Conservation (phyloP, 1,139 yeast species). For the Suhomyces bolitotheri region DNA sequence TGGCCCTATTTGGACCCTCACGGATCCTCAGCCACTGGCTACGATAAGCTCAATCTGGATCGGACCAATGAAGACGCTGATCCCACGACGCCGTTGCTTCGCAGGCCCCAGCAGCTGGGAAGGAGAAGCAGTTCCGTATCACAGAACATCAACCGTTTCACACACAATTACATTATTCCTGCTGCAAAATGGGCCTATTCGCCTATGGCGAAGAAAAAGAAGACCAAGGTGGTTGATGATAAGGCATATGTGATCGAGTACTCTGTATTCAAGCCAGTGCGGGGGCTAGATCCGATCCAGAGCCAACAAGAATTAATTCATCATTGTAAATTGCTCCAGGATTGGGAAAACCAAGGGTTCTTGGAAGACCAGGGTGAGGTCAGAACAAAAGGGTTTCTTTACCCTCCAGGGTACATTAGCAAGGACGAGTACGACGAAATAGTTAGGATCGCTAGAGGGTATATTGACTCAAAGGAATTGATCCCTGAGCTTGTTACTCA, state of each 20-base stretch:
- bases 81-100: conserved; percentile 5
- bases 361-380: conserved; percentile 8
- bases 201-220: conserved; percentile 12
- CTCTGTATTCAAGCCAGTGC: conserved; percentile 50
- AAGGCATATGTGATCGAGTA: conserved; percentile 42
- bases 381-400: conserved; percentile 8
- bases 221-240: conserved; percentile 1
- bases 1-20: conserved; percentile 9
- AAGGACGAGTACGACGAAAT: conserved; percentile 34
- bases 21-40: background rate
- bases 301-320: conserved; percentile 19
- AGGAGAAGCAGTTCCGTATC: conserved; percentile 8
- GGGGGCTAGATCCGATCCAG: conserved; percentile 21
- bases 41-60: too few relatives aligned
- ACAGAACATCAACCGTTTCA: conserved; percentile 21
- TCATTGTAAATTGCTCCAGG: conserved; percentile 18
- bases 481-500: conserved; percentile 57
- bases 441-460: conserved; percentile 41
- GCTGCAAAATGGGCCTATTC: conserved; percentile 26
- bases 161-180: conserved; percentile 28
- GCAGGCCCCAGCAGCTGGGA: conserved; percentile 13
- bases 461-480: conserved; percentile 35
- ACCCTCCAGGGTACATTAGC: conserved; percentile 31
- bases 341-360: conserved; percentile 5
- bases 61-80: background rate